These are phyloP conservation scores for Umbelopsis sp. DNA, from an alignment of 192 early-diverging fungal species.

Conservation along the genomic window DNA sequence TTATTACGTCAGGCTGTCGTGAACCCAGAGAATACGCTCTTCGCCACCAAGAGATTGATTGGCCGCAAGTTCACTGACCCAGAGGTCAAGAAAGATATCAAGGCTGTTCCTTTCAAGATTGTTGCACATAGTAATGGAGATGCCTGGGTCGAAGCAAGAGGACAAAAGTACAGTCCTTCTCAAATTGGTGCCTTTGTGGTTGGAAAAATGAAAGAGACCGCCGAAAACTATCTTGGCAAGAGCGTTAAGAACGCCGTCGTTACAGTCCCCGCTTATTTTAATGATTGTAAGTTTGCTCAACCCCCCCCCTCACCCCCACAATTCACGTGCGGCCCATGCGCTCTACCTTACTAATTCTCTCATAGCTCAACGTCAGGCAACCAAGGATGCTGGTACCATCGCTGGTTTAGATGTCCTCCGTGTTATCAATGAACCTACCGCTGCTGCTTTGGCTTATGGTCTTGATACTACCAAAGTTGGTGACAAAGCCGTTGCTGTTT, in stretches of 20 bases:
- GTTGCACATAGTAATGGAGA: constrained; percentile 94
- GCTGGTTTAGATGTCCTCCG: constrained; percentile 79
- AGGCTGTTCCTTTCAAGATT: constrained; percentile 93
- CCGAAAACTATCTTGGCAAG: constrained; percentile 79
- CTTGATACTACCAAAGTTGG: constrained; percentile 55
- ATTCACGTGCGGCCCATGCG: too few relatives aligned
- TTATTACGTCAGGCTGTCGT: constrained; percentile 73
- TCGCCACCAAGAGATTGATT: constrained; percentile 96
- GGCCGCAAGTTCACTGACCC: constrained; percentile 90
- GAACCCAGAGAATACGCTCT: constrained; percentile 98
- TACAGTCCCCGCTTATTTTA: constrained; percentile 94
- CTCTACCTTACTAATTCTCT: neutral
- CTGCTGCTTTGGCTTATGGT: constrained; percentile 86
- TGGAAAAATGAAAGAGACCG: constrained; percentile 99
- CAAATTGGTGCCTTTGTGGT: constrained; percentile 98
- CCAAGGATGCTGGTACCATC: constrained; percentile 83
- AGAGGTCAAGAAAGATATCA: constrained; percentile 88
- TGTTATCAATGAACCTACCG: constrained; percentile 88
- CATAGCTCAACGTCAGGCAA: constrained; percentile 76
- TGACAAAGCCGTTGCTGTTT: constrained; percentile 82
- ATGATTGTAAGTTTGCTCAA: constrained; percentile 50
- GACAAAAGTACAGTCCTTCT: constrained; percentile 93
- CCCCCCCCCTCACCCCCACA: neutral
- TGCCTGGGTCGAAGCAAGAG: constrained; percentile 96
- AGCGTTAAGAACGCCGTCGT: constrained; percentile 86